Evolutionary conservation across 2,329 filamentous ascomycete species (phyloP).

Genomic region (Xylaria sp.): DNA sequence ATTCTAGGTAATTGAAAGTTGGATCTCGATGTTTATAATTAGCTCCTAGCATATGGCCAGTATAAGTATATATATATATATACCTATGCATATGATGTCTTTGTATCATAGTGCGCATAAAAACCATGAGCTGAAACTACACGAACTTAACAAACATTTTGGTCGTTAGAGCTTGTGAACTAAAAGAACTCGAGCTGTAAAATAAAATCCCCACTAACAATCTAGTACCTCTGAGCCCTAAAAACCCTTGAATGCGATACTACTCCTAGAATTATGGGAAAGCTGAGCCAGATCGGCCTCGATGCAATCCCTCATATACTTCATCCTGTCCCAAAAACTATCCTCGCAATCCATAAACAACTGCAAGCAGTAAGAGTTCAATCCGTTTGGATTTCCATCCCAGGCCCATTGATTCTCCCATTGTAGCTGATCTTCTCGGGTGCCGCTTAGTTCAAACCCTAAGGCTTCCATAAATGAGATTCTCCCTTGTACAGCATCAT

Average conservation of each 20-base stretch:
- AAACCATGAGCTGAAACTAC: background rate
- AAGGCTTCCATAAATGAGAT: slow-evolving; percentile 20
- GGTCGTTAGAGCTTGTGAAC: background rate
- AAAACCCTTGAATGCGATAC: background rate
- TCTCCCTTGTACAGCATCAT: background rate
- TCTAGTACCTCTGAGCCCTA: background rate
- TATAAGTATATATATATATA: too few relatives aligned
- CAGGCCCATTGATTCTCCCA: slow-evolving; percentile 1
- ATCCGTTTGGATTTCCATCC: background rate
- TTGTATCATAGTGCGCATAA: too few relatives aligned
- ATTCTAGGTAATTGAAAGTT: too few relatives aligned
- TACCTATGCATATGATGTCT: too few relatives aligned
- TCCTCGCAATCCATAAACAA: background rate
- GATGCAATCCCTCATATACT: background rate
- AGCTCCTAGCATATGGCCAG: too few relatives aligned
- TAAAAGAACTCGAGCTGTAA: background rate
- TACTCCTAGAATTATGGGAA: background rate
- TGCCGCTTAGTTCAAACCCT: background rate
- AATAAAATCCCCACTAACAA: background rate
- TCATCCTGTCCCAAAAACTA: background rate
- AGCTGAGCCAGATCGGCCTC: background rate
- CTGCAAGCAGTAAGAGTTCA: background rate
- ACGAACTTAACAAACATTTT: background rate
- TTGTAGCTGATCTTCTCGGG: background rate
- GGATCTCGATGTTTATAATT: too few relatives aligned